Percentiles rank a stretch among this genome's conserved stretches.
phyloP scores from a whole-genome alignment of 257 asterid species.

The Prunella vulgaris region DNA sequence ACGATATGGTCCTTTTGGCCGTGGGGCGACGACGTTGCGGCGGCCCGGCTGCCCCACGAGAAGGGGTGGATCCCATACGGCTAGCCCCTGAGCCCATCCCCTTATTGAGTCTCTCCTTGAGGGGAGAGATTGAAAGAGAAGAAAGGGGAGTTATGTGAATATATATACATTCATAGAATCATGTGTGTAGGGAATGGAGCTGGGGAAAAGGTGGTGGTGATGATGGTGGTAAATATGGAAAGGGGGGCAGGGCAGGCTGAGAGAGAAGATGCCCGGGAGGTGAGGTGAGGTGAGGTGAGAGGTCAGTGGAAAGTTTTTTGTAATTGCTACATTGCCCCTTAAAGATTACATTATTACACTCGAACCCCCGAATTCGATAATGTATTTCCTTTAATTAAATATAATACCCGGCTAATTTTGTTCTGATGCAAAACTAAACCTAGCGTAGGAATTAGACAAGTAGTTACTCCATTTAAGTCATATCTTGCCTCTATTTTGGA shows the following conservation, averaged over 20 bases:
- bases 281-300: conserved; percentile 23
- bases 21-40: conserved; percentile 22
- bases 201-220: conserved; percentile 1
- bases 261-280: conserved; percentile 11
- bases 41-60: conserved; percentile 15
- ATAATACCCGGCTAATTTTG: background rate
- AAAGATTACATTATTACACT: too few relatives aligned
- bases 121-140: conserved; percentile 1
- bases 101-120: conserved; percentile 14
- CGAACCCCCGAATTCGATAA: too few relatives aligned
- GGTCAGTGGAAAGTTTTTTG: conserved; percentile 2
- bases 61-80: conserved; percentile 28
- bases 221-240: conserved; percentile 13
- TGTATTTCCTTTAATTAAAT: too few relatives aligned
- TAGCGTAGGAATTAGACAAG: too few relatives aligned
- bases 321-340: background rate
- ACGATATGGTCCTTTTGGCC: conserved; percentile 30
- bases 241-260: too few relatives aligned
- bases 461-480: too few relatives aligned
- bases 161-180: background rate
- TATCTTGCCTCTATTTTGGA: too few relatives aligned
- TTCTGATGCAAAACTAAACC: too few relatives aligned
- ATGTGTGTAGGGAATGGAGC: conserved; percentile 12
- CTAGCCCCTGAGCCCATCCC: conserved; percentile 33
- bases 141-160: background rate